Base-by-base conservation (phyloP, 306 rosid species). In the Castanea mollissima region DNA sequence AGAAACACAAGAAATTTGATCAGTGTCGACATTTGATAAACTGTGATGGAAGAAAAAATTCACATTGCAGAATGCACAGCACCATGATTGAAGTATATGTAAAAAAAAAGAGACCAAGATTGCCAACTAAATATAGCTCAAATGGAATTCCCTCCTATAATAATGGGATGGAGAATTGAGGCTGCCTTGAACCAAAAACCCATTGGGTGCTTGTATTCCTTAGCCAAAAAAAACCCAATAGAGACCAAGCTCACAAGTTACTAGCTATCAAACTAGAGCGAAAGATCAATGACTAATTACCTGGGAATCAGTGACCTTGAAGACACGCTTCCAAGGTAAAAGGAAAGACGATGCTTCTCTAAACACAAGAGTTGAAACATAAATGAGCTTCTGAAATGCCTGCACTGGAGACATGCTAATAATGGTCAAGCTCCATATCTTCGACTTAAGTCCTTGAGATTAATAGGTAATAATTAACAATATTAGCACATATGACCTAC, bases 371-470 rank as follows among this genome's bases (percentile, higher is more conserved):
- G 94, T 93, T 11, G 99, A 96, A 75, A 96, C 94, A 83, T 93
- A 96, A 69, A 96, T 90, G 90, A 96, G 85, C 92, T 96, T 96
- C 88, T 96, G 98, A 85, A 96, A 96, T 27, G 97, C 99, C 99
- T 96, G 99, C 98, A 91, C 99, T 93, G 94, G 89, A 89, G 92
- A 88, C 73, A 70, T 92, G 77, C 80, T 78, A 77, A 82, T 74
- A 84, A 86, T 88, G 97, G 89, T 91, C 97, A 96, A 91, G 96
- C 88, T 83, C 90, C 86, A 80, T 71, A 79, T 74, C 75, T 89
- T 70, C 55, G 51, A 55, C 64, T 49, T 69, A 68, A 77, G 51
- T 58, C 55, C 56, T 3, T 41, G 83, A 13, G 5, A 58, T 35
- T 21, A 35, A 23, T 74, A 75, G 32, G 35, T 25, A 58, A 16